Base-by-base conservation (phyloP, 106 monocot genomes). In the Narthecium ossifragum region DNA sequence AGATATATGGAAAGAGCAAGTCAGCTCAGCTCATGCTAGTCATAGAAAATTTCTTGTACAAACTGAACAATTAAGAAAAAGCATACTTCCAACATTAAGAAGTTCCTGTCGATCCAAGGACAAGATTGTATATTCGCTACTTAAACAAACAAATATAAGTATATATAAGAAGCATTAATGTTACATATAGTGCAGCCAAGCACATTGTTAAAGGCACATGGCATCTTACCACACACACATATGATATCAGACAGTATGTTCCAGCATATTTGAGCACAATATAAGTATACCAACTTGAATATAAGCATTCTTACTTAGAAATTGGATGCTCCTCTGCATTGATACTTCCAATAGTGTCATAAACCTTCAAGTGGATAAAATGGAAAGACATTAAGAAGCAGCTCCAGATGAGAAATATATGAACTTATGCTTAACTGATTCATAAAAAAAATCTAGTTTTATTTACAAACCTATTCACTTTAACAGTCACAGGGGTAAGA, bases 331-430 rank as follows among this genome's bases (percentile, higher is more conserved):
- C 81, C 49, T 81, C 90, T 36, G 67, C 32, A 34, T 52, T 70
- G 62, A 61, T 43, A 43, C 61, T 73, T 64, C 85, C 78, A 69
- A 69, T 68, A 13, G 73, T 85, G 52, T 85, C 81, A 60, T 85
- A 85, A 51, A 90, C 81, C 90, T 90, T 72, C 50, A 90, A 67
- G 58, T 12, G 62, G 23, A 30, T 61, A 54, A 73, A 15, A 43
- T 1, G 15, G 34, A 36, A 70, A 55, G 20, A 38, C 40, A 55
- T 60, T 22, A 37, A 31, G 55, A 26, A 41, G 12, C 20, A 34
- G 32, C 5, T 47, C 30, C 26, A 22, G 40, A 55, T 29, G 11
- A 14, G 54, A 12, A 55, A 55, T 14, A 10, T 28, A 37, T 6
- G 36, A 5, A 37, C 5, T 37, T 11, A 37, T 6, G 36, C 11